phyloP scores from a whole-genome alignment of 441 rosid species.

The Adansonia rubrostipa region DNA sequence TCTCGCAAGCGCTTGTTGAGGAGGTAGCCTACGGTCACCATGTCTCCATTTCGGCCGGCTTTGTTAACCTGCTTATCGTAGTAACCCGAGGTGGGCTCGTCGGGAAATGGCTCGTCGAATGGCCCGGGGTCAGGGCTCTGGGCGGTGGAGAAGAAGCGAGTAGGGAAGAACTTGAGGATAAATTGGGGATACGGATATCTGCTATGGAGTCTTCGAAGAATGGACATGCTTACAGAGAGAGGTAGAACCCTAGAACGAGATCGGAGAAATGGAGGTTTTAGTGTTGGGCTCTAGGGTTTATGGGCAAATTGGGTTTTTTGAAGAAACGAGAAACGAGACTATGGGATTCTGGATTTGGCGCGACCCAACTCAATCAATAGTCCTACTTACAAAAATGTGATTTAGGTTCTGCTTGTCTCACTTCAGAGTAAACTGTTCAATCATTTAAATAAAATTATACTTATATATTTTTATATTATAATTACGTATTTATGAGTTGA shows the following conservation, averaged over 20 bases:
- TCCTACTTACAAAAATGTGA: too few species aligned
- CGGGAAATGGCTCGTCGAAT: conserved; percentile 29
- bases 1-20: conserved; percentile 61
- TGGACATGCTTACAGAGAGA: neutral
- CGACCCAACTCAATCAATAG: too few species aligned
- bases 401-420: too few species aligned
- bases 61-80: conserved; percentile 57
- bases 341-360: too few species aligned
- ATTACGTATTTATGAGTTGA: too few species aligned
- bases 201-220: conserved; percentile 27
- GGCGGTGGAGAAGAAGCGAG: conserved; percentile 32
- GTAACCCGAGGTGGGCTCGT: conserved; percentile 53
- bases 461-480: too few species aligned
- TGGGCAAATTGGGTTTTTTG: too few species aligned
- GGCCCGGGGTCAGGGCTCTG: conserved; percentile 20
- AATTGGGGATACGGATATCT: conserved; percentile 26
- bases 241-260: neutral
- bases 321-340: too few species aligned
- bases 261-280: neutral
- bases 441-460: too few species aligned
- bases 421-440: too few species aligned
- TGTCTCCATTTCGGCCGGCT: conserved; percentile 56
- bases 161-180: conserved; percentile 22
- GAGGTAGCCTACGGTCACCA: conserved; percentile 53
- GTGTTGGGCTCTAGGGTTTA: neutral